Base-by-base conservation (phyloP, 2,329 filamentous ascomycete genomes). In the Penicillium sp. region DNA sequence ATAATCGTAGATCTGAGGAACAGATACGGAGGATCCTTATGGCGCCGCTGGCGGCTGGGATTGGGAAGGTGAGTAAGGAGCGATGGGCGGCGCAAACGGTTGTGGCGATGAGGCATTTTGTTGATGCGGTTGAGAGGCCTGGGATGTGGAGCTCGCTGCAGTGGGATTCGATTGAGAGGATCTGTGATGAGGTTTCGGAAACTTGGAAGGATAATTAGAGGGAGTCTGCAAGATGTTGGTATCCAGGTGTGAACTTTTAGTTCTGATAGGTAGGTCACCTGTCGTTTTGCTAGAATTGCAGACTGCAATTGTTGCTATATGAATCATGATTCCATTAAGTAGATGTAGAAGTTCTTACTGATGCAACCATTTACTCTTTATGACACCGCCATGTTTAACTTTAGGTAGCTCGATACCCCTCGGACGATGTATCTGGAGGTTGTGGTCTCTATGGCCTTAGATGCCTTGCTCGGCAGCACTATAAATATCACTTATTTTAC, bases 41-140 rank as follows among this genome's bases (percentile, higher is more conserved):
- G 69, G 76, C 76, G 4, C 77, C 77, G 0, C 49, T 79, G 52
- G 77, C 73, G 2, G 77, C 74, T 1, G 77, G 77, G 1, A 57
- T 68, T 5, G 77, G 77, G 0, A 47, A 49, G 0, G 69, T 79
- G 27, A 75, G 68, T 54, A 54, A 69, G 6, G 63, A 74, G 52
- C 68, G 65, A 3, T 80, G 77, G 77, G 76, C 77, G 8, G 59
- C 59, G 26, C 77, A 80, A 66, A 62, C 68, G 14, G 71, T 77
- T 14, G 47, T 79, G 16, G 76, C 77, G 0, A 54, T 80, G 49
- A 78, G 73, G 57, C 74, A 80, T 58, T 79, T 71, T 51, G 64
- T 73, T 1, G 71, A 77, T 40, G 74, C 76, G 3, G 52, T 70
- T 26, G 65, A 73, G 52, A 64, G 69, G 16, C 71, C 71, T 0